These are phyloP conservation scores for Thalassiosira mediterranea DNA, from an alignment of 352 stramenopile genomes.

Conservation along the genomic window DNA sequence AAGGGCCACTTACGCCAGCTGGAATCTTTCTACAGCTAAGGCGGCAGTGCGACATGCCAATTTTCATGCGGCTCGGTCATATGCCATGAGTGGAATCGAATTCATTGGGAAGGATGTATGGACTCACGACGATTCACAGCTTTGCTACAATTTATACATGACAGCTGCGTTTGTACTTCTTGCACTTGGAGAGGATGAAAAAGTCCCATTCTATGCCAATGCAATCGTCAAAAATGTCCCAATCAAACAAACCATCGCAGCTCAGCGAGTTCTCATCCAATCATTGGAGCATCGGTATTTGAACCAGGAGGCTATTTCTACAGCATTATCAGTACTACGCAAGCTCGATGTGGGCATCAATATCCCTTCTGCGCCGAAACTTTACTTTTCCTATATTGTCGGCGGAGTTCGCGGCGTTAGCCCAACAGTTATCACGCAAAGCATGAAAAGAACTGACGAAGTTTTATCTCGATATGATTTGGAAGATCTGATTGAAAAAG, in stretches of 20 bases:
- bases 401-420: neutral
- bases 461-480: slow-evolving; percentile 16
- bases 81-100: slow-evolving; percentile 19
- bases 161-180: slow-evolving; percentile 15
- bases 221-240: slow-evolving; percentile 12
- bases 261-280: slow-evolving; percentile 1
- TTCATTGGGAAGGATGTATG: slow-evolving; percentile 4
- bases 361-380: slow-evolving; percentile 1
- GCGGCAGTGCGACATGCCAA: slow-evolving; percentile 3
- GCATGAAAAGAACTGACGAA: slow-evolving; percentile 1
- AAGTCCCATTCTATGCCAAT: slow-evolving; percentile 7
- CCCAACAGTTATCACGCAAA: slow-evolving; percentile 1
- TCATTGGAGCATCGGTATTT: slow-evolving; percentile 4
- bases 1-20: slow-evolving; percentile 16
- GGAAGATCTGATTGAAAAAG: slow-evolving; percentile 2
- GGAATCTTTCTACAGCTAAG: slow-evolving; percentile 14
- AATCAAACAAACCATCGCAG: slow-evolving; percentile 13
- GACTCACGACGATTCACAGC: slow-evolving; percentile 3
- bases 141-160: slow-evolving; percentile 14
- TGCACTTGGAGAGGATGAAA: slow-evolving; percentile 6
- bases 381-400: neutral
- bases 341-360: slow-evolving; percentile 10
- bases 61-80: slow-evolving; percentile 11
- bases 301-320: slow-evolving; percentile 2
- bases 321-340: neutral